A percentile compares a stretch with the other conserved stretches of the same genome.
These are phyloP conservation scores for Alternaria ventricosa DNA, from an alignment of 2,329 filamentous ascomycete genomes.

Conservation along the genomic window DNA sequence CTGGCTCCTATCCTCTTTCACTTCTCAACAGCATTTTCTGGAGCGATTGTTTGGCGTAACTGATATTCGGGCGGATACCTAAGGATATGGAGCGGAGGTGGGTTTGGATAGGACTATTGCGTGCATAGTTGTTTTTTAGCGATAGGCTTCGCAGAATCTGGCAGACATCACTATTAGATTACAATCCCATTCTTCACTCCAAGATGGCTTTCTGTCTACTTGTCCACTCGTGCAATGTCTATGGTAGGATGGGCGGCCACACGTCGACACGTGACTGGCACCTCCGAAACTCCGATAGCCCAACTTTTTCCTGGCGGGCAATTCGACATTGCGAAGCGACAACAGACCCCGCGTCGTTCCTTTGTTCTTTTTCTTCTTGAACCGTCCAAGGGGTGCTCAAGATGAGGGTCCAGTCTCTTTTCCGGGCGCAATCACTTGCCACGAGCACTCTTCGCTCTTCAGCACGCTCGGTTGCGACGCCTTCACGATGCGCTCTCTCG, in stretches of 20 bases:
- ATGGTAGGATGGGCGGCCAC: neutral
- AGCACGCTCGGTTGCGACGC: constrained; percentile 28
- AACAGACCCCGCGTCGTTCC: constrained; percentile 37
- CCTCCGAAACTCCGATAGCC: constrained; percentile 30
- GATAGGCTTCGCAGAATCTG: constrained; percentile 11
- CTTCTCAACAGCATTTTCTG: constrained; percentile 44
- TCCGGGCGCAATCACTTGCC: constrained; percentile 44
- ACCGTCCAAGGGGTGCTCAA: constrained; percentile 15
- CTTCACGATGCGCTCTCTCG: constrained; percentile 43
- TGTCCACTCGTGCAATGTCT: neutral
- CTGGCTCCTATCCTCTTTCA: constrained; percentile 14
- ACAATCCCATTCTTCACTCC: constrained; percentile 25
- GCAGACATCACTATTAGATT: constrained; percentile 19
- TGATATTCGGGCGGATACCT: constrained; percentile 39
- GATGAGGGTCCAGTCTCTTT: constrained; percentile 46
- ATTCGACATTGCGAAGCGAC: constrained; percentile 16
- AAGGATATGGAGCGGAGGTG: constrained; percentile 19
- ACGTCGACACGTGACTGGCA: constrained; percentile 31
- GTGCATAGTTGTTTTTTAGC: constrained; percentile 16
- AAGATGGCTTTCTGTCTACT: neutral
- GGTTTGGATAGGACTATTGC: constrained; percentile 30
- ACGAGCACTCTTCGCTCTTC: constrained; percentile 37
- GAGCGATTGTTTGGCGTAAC: constrained; percentile 41
- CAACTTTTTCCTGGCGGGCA: constrained; percentile 36
- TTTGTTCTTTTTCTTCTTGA: constrained; percentile 27